A percentile compares a stretch with the other conserved stretches of the same genome.
These are phyloP conservation scores for Rhizophagus clarus DNA, from an alignment of 192 early-diverging fungal species.

Conservation along the genomic window DNA sequence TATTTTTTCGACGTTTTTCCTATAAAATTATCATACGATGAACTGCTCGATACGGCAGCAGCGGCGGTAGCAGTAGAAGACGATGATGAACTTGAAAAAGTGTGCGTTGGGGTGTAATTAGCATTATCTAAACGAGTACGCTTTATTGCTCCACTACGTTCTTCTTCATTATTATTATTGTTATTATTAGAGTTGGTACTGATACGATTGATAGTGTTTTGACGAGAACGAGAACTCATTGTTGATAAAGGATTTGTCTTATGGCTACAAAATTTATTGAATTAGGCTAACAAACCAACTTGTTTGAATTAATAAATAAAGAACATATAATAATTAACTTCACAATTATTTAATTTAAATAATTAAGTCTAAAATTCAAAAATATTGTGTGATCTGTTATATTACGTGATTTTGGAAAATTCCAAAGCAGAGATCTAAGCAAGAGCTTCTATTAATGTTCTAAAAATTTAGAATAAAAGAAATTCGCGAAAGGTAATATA, in stretches of 20 bases:
- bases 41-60: not conserved
- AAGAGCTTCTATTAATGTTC: no score
- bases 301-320: no score
- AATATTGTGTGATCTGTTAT: no score
- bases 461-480: no score
- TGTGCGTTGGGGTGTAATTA: not conserved
- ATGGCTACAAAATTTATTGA: not conserved
- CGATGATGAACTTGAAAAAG: not conserved
- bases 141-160: not conserved
- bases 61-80: not conserved
- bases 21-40: not conserved
- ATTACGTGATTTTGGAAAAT: no score
- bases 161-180: not conserved
- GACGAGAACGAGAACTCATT: not conserved
- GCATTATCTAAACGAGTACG: not conserved
- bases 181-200: not conserved
- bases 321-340: no score
- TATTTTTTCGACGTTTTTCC: conserved; percentile 7
- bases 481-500: no score
- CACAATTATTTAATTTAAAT: no score
- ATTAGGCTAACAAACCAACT: no score
- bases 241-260: not conserved
- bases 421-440: no score
- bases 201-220: not conserved
- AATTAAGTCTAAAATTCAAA: no score